These are phyloP conservation scores for Macroventuria anomochaeta DNA, from an alignment of 2,329 filamentous ascomycete genomes.

Conservation along the genomic window DNA sequence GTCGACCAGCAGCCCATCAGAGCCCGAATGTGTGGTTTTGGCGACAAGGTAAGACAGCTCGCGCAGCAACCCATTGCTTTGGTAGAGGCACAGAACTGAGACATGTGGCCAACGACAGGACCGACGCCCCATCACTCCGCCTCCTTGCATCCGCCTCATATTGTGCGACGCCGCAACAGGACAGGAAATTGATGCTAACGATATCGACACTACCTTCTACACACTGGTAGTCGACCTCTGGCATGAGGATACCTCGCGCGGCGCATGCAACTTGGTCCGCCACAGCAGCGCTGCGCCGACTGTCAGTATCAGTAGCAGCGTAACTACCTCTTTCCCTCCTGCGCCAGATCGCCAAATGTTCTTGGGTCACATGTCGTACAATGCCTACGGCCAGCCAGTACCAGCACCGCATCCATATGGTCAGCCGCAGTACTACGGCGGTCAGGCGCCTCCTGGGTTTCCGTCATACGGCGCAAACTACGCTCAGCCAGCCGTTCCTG, in stretches of 20 bases:
- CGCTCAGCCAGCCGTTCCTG: constrained; percentile 21
- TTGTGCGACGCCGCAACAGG: constrained; percentile 77
- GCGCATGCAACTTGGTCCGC: constrained; percentile 70
- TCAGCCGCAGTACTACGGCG: constrained; percentile 16
- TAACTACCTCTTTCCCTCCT: constrained; percentile 76
- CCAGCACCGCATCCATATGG: constrained; percentile 12
- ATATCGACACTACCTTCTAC: constrained; percentile 72
- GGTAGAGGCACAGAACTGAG: constrained; percentile 28
- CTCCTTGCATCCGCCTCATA: constrained; percentile 85
- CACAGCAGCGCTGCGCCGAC: constrained; percentile 69
- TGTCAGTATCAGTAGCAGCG: constrained; percentile 78
- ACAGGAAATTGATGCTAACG: constrained; percentile 80
- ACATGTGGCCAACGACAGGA: constrained; percentile 64
- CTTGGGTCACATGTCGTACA: constrained; percentile 39
- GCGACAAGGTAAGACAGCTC: constrained; percentile 76
- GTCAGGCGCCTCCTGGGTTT: constrained; percentile 29
- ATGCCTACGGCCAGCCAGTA: constrained; percentile 49
- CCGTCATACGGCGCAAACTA: constrained; percentile 21
- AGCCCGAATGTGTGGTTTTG: constrained; percentile 98
- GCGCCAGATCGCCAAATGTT: constrained; percentile 49
- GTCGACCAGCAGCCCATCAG: constrained; percentile 91
- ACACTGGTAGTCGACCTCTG: constrained; percentile 74
- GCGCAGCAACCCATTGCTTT: constrained; percentile 22
- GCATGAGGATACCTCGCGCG: constrained; percentile 64
- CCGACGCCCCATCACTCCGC: constrained; percentile 92